Base-by-base conservation (phyloP, 2,329 filamentous ascomycete species). In the Remersonia thermophila region DNA sequence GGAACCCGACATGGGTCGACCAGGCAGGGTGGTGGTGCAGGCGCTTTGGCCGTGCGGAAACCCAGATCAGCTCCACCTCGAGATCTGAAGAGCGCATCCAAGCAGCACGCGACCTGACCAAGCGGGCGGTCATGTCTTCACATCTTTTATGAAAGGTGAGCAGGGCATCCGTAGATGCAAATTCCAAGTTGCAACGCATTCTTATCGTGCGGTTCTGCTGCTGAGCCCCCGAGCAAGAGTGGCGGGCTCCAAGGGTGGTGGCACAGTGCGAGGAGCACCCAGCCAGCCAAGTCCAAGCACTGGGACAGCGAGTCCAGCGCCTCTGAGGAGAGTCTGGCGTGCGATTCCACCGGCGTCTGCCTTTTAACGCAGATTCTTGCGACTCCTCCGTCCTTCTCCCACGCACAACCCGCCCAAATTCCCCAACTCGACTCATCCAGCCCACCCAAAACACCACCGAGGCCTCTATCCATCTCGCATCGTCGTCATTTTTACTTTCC, bases 331-430 rank as follows among this genome's bases (percentile, higher is more conserved):
- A 26, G 14, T 30, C 33, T 39, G 37, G 44, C 38, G 40, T 46
- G 47, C 47, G 45, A 48, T 48, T 47, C 20, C 20, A 42, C 45
- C 38, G 40, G 44, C 43, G 45, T 48, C 43, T 43, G 36, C 47
- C 42, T 45, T 50, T 50, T 41, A 43, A 45, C 43, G 42, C 44
- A 47, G 44, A 47, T 46, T 46, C 44, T 51, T 56, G 48, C 51
- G 51, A 49, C 47, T 54, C 52, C 50, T 51, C 52, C 50, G 41
- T 46, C 43, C 44, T 43, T 43, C 44, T 49, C 45, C 47, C 45
- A 44, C 51, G 32, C 50, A 51, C 47, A 50, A 46, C 47, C 47
- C 20, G 20, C 45, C 48, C 40, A 42, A 50, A 49, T 47, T 51
- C 46, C 43, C 47, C 47, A 39, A 43, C 48, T 43, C 47, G 42